Base-by-base conservation (phyloP, 257 asterid genomes). In the Nicotiana attenuata region DNA sequence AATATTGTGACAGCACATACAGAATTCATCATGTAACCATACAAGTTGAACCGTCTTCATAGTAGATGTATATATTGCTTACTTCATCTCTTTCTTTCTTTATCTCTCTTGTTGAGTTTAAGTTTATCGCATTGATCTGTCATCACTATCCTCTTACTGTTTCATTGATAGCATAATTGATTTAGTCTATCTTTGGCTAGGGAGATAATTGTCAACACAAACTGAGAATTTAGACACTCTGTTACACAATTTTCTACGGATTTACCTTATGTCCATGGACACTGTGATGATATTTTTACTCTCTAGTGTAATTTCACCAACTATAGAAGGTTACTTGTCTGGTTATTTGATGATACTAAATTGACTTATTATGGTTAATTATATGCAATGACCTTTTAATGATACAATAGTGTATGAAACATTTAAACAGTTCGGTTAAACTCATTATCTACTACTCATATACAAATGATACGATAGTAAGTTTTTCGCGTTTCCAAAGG, bases 21-120 rank as follows among this genome's bases (percentile, higher is more conserved):
- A 57, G 82, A 47, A 94, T 94, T 88, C 86, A 82, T 88, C 98
- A 94, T 84, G 91, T 90, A 81, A 94, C 97, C 2, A 35, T 91
- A 83, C 95, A 94, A 86, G 87, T 94, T 56, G 97, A 94, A 85
- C 93, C 87, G 20, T 83, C 76, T 19, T 84, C 53, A 77, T 82
- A 78, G 83, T 52, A 73, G 28, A 76, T 24, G 38, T 47, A 22
- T 35, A 65, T 73, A 77, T 35, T 50, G n/a, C 31, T 73, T 26
- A 10, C 33, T 45, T 57, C 60, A 11, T 52, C 29, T 52, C 29
- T 56, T 31, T 63, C 35, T 75, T 13, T 75, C 56, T 76, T n/a
- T n/a, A 0, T 80, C 45, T 41, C 57, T 81, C 31, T 45, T 60
- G 3, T 68, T 31, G 68, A 52, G 71, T 38, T 6, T 45, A 61